Conservation (phyloP, 805 yeast species). For the Candida krabiensis region DNA sequence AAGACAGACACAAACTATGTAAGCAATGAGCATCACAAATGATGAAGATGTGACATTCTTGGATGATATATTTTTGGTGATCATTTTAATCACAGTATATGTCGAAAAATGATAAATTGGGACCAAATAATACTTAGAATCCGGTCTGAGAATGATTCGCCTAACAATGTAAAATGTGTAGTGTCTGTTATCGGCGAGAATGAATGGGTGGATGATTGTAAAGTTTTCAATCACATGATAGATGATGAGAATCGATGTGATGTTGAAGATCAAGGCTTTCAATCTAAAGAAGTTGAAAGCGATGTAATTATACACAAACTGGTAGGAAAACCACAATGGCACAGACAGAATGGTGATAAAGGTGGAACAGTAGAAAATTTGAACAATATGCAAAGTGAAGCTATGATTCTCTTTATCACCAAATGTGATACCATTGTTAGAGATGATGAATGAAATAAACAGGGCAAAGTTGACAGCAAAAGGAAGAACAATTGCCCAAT, state of each 20-base stretch:
- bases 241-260: constrained; percentile 33
- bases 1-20: constrained; percentile 48
- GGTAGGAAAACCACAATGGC: constrained; percentile 68
- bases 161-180: constrained; percentile 85
- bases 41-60: constrained; percentile 23
- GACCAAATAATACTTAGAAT: constrained; percentile 49
- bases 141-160: constrained; percentile 52
- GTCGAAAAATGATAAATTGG: constrained; percentile 69
- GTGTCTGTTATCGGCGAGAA: constrained; percentile 93
- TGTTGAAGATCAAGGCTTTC: constrained; percentile 19
- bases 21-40: constrained; percentile 47
- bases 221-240: constrained; percentile 50
- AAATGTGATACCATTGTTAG: constrained; percentile 82
- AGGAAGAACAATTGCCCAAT: constrained; percentile 42
- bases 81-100: constrained; percentile 25
- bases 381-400: constrained; percentile 71
- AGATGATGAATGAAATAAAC: constrained; percentile 57
- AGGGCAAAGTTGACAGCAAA: constrained; percentile 48
- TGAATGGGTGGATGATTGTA: constrained; percentile 84
- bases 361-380: constrained; percentile 72
- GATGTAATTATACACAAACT: constrained; percentile 41
- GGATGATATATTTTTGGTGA: constrained; percentile 10
- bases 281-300: constrained; percentile 29
- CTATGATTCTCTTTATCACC: constrained; percentile 91
- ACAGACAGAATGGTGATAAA: constrained; percentile 65